Evolutionary conservation across 2,329 filamentous ascomycete genomes (phyloP).

Genomic region (Xylaria sp.): DNA sequence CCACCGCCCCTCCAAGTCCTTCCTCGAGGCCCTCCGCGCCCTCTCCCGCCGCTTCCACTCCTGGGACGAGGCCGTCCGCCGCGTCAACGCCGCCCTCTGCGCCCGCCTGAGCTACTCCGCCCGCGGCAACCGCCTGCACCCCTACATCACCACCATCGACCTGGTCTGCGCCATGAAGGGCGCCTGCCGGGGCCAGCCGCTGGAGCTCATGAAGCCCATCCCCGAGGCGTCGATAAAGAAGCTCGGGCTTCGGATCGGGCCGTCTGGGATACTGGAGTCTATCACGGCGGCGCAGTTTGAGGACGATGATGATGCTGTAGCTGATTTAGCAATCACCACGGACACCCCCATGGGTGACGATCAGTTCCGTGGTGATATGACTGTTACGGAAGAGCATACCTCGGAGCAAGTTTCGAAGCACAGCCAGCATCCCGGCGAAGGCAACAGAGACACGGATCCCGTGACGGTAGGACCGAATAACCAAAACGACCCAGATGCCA

Average conservation of each 20-base stretch:
- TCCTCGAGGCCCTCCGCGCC: slow-evolving; percentile 4
- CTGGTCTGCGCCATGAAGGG: background rate
- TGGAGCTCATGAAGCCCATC: background rate
- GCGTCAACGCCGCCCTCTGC: background rate
- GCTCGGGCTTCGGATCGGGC: background rate
- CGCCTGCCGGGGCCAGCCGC: background rate
- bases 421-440: too few species aligned
- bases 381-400: too few species aligned
- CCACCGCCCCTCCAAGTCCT: background rate
- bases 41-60: background rate
- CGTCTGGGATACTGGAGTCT: background rate
- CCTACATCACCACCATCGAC: slow-evolving; percentile 1
- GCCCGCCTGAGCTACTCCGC: background rate
- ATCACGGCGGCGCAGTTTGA: too few species aligned
- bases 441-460: too few species aligned
- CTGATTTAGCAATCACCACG: too few species aligned
- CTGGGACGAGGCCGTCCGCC: background rate
- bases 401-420: too few species aligned
- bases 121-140: background rate
- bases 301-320: too few species aligned
- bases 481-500: too few species aligned
- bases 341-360: too few species aligned
- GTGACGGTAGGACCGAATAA: too few species aligned
- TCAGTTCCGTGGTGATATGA: too few species aligned
- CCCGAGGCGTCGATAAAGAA: background rate